Base-by-base conservation (phyloP, 164 flowering plant genomes). In the Chimonanthus salicifolius region DNA sequence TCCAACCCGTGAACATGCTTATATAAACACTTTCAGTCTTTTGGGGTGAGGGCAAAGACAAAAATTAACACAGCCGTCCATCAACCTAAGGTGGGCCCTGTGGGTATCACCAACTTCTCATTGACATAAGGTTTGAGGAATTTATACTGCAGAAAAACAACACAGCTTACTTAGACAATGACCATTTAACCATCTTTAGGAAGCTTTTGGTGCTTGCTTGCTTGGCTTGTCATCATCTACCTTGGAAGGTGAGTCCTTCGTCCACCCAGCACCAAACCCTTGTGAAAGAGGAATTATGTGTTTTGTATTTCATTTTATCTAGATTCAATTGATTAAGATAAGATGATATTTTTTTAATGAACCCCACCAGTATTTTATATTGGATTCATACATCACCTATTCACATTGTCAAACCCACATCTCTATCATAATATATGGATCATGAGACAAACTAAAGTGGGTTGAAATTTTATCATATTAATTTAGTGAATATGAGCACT, bases 261-360 rank as follows among this genome's bases (percentile, higher is more conserved):
- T 20, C 33, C 2, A 71, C 66, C 7, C 21, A 49, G 60, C 60
- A 7, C 65, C 4, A 60, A 62, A 2, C 65, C 51, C 11, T 62
- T 65, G 8, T 16, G 65, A n/a, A 21, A 63, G 65, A 7, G 65
- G 21, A 63, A 7, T 21, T 5, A 63, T 21, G 65, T 20, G 7
- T 66, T 43, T 64, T 64, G 10, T 49, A 65, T 43, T 64, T 21
- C 49, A 46, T 48, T 65, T 50, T 47, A 71, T 51, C 76, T 51
- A 74, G 64, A 68, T 74, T 67, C 67, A 67, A 7, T 20, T 74
- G 13, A 68, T 74, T n/a, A 58, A 58, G 75, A 73, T 66, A 73
- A 66, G 49, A 47, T 49, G 0, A 0, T 3, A 15, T 13, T 8
- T 54, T 45, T 54, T 73, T 67, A 73, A 66, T 43, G 45, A 58